Evolutionary conservation across 768 basidiomycete genomes (phyloP).

Genomic region (Xerocomus spinulosus): DNA sequence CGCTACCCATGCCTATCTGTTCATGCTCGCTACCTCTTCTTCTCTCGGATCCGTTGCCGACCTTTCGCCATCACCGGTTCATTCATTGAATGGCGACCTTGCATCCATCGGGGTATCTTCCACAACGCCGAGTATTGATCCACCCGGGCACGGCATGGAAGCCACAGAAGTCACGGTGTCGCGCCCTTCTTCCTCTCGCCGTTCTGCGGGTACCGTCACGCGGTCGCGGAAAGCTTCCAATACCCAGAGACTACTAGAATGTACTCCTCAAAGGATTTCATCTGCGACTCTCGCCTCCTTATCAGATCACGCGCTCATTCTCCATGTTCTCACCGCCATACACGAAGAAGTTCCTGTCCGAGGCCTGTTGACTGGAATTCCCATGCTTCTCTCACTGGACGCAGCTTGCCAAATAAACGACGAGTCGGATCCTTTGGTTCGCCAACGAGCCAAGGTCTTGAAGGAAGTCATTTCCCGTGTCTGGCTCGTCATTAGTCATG

Average conservation of each 20-base stretch:
- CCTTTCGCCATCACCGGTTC: conserved; percentile 40
- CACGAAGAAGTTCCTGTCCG: conserved; percentile 72
- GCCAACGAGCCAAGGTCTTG: conserved; percentile 48
- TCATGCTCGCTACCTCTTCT: conserved; percentile 69
- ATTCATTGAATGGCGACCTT: conserved; percentile 31
- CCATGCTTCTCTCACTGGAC: conserved; percentile 82
- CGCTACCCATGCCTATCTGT: conserved; percentile 76
- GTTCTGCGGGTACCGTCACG: conserved; percentile 45
- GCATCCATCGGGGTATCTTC: conserved; percentile 26
- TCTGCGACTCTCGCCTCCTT: conserved; percentile 51
- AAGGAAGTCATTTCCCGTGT: conserved; percentile 58
- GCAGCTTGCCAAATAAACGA: conserved; percentile 43
- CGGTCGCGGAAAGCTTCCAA: conserved; percentile 56
- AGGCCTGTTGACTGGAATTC: conserved; percentile 70
- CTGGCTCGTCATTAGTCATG: conserved; percentile 65
- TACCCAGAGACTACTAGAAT: conserved; percentile 49
- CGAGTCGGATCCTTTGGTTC: conserved; percentile 33
- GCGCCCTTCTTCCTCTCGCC: conserved; percentile 39
- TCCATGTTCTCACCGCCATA: conserved; percentile 60
- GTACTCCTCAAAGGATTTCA: conserved; percentile 40
- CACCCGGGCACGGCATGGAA: conserved; percentile 18
- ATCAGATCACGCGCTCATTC: conserved; percentile 71
- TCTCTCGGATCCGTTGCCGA: conserved; percentile 47
- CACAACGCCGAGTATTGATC: conserved; percentile 32
- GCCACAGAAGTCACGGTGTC: conserved; percentile 24